A percentile compares a stretch with the other conserved stretches of the same genome.
phyloP scores from a whole-genome alignment of 495 filamentous ascomycete genomes.

The Antarctomyces pellizariae region DNA sequence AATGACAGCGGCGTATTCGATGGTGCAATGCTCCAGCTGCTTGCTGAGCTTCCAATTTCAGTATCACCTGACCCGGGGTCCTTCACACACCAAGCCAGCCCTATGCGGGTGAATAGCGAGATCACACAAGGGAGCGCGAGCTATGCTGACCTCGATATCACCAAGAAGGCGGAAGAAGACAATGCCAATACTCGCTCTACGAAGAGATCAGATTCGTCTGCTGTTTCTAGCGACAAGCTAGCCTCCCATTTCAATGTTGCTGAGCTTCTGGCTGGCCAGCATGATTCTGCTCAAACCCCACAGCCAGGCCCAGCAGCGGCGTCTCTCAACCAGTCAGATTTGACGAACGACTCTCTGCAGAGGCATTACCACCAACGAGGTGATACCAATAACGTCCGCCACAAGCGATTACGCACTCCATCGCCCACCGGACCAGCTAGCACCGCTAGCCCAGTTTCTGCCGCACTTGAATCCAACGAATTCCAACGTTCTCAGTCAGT shows the following conservation, averaged over 20 bases:
- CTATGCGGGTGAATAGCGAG: slow-evolving; percentile 3
- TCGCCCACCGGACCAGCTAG: background rate
- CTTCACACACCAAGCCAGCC: slow-evolving; percentile 4
- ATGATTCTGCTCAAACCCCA: background rate
- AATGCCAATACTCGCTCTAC: slow-evolving; percentile 2
- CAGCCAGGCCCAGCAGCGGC: slow-evolving; percentile 1
- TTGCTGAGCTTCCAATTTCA: too few relatives aligned
- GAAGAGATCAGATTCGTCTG: slow-evolving; percentile 1
- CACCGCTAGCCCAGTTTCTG: slow-evolving; percentile 1
- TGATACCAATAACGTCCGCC: slow-evolving; percentile 4
- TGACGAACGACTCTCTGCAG: slow-evolving; percentile 5
- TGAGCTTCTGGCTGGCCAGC: too few relatives aligned
- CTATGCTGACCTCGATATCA: slow-evolving; percentile 3
- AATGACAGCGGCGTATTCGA: slow-evolving; percentile 2
- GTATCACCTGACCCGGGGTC: slow-evolving; percentile 4
- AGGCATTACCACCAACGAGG: slow-evolving; percentile 3
- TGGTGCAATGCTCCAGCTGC: slow-evolving; percentile 3
- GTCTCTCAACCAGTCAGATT: slow-evolving; percentile 6
- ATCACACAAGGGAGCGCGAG: slow-evolving; percentile 5
- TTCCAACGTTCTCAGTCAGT: slow-evolving; percentile 1
- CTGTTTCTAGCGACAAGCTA: too few relatives aligned
- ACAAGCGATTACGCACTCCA: slow-evolving; percentile 3
- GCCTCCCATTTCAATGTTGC: too few relatives aligned
- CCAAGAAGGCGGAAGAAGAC: slow-evolving; percentile 5
- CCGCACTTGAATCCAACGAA: background rate